These are phyloP conservation scores for Podila minutissima DNA, from an alignment of 192 early-diverging fungal species.

Conservation along the genomic window DNA sequence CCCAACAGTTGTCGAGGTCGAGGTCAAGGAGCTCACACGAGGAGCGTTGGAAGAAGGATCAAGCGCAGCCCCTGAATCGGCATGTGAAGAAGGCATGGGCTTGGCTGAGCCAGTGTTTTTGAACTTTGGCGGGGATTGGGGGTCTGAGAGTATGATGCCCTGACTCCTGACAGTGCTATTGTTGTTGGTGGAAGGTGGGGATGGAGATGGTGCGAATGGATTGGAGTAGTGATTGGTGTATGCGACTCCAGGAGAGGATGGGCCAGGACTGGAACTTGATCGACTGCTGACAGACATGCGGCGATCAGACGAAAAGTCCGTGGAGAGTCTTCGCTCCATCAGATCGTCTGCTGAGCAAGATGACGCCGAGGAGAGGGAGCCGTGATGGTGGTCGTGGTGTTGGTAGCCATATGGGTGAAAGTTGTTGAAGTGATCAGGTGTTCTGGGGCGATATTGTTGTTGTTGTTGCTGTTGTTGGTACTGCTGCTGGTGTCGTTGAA, in stretches of 20 bases:
- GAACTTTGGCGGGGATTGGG: too few relatives aligned
- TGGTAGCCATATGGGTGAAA: too few relatives aligned
- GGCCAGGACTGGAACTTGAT: constrained; percentile 39
- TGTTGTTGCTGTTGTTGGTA: constrained; percentile 9
- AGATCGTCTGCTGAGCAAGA: constrained; percentile 22
- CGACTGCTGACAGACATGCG: constrained; percentile 43
- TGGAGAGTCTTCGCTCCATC: constrained; percentile 13
- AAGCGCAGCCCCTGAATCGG: neutral
- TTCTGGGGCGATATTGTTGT: neutral
- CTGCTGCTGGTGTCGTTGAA: constrained; percentile 1
- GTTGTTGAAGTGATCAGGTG: neutral
- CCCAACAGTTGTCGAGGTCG: neutral
- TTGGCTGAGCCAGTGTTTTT: too few relatives aligned
- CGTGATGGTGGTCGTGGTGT: constrained; percentile 1
- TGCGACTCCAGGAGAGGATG: constrained; percentile 16
- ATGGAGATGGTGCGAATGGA: too few relatives aligned
- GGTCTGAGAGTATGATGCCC: too few relatives aligned
- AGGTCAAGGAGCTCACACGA: neutral
- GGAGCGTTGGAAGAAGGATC: neutral
- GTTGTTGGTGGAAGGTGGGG: too few relatives aligned
- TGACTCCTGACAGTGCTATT: too few relatives aligned
- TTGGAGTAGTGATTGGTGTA: constrained; percentile 9
- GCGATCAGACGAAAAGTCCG: constrained; percentile 30
- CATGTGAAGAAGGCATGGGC: too few relatives aligned
- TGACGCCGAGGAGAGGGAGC: constrained; percentile 30